A percentile compares a stretch with the other conserved stretches of the same genome.
Conservation (phyloP, 1,284 basidiomycete genomes). For the Rhodofomes roseus region DNA sequence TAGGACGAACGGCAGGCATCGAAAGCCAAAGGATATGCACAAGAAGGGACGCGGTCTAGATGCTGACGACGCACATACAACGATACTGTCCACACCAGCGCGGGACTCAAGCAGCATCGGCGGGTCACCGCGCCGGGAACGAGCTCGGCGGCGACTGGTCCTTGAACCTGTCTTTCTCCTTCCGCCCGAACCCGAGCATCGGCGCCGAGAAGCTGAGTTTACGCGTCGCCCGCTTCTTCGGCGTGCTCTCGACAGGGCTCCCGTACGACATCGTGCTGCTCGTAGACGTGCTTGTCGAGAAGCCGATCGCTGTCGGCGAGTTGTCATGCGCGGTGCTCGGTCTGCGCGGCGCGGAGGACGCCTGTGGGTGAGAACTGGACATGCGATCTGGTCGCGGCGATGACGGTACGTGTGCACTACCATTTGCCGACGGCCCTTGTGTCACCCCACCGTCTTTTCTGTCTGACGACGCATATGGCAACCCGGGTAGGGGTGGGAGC, state of each 20-base stretch:
- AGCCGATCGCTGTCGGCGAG: not conserved
- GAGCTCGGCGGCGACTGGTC: constrained; percentile 5
- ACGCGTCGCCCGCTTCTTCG: constrained; percentile 46
- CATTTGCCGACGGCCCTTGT: not conserved
- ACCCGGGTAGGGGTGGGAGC: constrained; percentile 21
- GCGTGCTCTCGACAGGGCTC: constrained; percentile 15
- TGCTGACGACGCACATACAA: not conserved
- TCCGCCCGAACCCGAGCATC: constrained; percentile 57
- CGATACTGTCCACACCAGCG: not conserved
- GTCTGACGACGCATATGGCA: constrained; percentile 4
- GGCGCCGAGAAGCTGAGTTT: constrained; percentile 68
- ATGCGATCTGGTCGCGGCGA: not conserved
- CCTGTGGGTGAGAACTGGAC: not conserved
- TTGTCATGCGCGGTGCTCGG: not conserved
- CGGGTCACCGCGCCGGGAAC: constrained; percentile 1
- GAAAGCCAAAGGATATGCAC: not conserved
- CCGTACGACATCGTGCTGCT: constrained; percentile 1
- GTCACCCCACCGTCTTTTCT: not conserved
- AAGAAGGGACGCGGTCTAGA: not conserved
- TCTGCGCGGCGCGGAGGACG: not conserved
- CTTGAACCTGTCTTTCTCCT: constrained; percentile 24
- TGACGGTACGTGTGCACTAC: not conserved
- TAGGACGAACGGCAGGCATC: constrained; percentile 3
- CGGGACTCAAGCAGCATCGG: not conserved
- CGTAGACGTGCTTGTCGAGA: not conserved